Percentiles rank a stretch among this genome's conserved stretches.
phyloP scores from a whole-genome alignment of 345 rosid genomes.

The Populus deltoides region DNA sequence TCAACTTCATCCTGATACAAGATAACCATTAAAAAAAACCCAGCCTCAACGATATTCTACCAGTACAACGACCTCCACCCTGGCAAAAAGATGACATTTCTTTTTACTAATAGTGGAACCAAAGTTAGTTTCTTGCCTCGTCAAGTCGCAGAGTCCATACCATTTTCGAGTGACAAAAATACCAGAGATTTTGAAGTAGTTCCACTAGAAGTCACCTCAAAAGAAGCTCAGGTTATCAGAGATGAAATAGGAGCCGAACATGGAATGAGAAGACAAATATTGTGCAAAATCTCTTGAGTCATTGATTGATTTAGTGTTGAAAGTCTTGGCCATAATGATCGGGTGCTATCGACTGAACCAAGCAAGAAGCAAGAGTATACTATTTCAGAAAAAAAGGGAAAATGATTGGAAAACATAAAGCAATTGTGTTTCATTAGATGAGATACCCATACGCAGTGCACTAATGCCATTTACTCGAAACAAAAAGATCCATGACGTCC shows the following conservation, averaged over 20 bases:
- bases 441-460: neutral
- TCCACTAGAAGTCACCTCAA: neutral
- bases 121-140: neutral
- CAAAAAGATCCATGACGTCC: neutral
- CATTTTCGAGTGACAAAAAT: neutral
- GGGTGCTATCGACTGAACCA: neutral
- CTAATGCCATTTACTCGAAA: neutral
- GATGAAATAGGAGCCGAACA: neutral
- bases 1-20: no score
- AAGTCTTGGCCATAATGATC: neutral
- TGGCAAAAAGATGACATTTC: neutral
- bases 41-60: neutral
- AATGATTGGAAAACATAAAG: neutral
- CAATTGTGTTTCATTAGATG: neutral
- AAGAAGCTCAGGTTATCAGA: neutral
- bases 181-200: neutral
- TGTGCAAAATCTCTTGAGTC: neutral
- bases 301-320: neutral
- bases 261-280: neutral
- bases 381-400: neutral
- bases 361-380: slow-evolving; percentile 3
- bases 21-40: neutral
- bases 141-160: neutral
- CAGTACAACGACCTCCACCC: neutral
- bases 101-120: neutral